Percentiles rank a stretch among this genome's conserved stretches.
Evolutionary conservation across 768 basidiomycete species (phyloP).

Genomic region (Udeniomyces megalosporus): DNA sequence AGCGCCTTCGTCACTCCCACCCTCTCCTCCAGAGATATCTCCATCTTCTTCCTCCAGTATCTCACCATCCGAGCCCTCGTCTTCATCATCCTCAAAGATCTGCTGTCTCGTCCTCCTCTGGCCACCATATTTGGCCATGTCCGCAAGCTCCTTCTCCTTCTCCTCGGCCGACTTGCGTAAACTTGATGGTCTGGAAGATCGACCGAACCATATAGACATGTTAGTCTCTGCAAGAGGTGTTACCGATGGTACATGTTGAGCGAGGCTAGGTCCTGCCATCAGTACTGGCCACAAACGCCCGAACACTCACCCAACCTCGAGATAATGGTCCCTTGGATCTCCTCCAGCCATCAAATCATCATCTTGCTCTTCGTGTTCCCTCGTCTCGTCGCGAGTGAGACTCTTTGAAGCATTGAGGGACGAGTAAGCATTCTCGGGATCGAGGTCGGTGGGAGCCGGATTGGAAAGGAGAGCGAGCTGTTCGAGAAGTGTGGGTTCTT

Average conservation of each 20-base stretch:
- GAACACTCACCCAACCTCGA: slow-evolving; percentile 15
- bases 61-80: not conserved
- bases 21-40: not conserved
- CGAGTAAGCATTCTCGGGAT: slow-evolving; percentile 14
- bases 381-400: not conserved
- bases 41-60: no score
- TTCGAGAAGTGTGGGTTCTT: slow-evolving; percentile 15
- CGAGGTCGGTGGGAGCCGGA: slow-evolving; percentile 12
- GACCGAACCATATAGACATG: not conserved
- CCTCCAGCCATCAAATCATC: not conserved
- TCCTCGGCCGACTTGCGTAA: slow-evolving; percentile 10
- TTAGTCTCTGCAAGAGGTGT: no score
- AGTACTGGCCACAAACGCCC: no score
- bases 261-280: no score
- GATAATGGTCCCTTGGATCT: slow-evolving; percentile 6
- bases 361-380: slow-evolving; percentile 1
- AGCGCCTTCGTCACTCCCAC: not conserved
- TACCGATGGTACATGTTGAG: no score
- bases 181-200: not conserved
- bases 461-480: slow-evolving; percentile 12
- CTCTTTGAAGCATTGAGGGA: slow-evolving; percentile 13
- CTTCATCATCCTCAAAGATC: slow-evolving; percentile 9
- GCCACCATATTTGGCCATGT: slow-evolving; percentile 13
- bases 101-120: not conserved
- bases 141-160: not conserved